A percentile compares a stretch with the other conserved stretches of the same genome.
Evolutionary conservation across 2,329 filamentous ascomycete species (phyloP).

Genomic region (Fusarium floridanum): DNA sequence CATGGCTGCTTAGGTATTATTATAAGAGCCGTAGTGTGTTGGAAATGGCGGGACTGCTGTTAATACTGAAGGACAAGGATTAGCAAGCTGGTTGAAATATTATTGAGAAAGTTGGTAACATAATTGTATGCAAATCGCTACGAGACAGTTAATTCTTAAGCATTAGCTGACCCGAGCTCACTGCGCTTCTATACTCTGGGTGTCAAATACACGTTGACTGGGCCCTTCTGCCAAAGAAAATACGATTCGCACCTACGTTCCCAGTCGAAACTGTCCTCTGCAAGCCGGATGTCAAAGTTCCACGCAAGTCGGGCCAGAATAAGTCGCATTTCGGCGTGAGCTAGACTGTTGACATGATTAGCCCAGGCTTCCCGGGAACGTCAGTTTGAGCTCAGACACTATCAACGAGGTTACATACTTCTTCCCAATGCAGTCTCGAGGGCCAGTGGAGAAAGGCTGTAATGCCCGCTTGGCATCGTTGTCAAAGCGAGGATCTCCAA

Average conservation of each 20-base stretch:
- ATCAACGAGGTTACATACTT: slow-evolving; percentile 50
- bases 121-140: background rate
- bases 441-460: slow-evolving; percentile 62
- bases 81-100: background rate
- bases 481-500: slow-evolving; percentile 47
- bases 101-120: no score
- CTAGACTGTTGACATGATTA: no score
- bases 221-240: slow-evolving; percentile 5
- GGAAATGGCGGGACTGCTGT: background rate
- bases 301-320: slow-evolving; percentile 9
- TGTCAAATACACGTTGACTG: background rate
- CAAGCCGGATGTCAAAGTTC: slow-evolving; percentile 10
- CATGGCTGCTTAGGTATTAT: background rate
- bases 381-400: no score
- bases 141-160: background rate
- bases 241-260: background rate
- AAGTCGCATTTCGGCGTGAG: slow-evolving; percentile 1
- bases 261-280: background rate
- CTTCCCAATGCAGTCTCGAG: slow-evolving; percentile 63
- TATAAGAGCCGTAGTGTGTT: background rate
- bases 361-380: no score
- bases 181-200: background rate
- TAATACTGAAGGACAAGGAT: background rate
- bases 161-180: background rate
- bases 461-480: slow-evolving; percentile 56